Evolutionary conservation across 129 eudicot species (phyloP).

Genomic region (Centella asiatica): DNA sequence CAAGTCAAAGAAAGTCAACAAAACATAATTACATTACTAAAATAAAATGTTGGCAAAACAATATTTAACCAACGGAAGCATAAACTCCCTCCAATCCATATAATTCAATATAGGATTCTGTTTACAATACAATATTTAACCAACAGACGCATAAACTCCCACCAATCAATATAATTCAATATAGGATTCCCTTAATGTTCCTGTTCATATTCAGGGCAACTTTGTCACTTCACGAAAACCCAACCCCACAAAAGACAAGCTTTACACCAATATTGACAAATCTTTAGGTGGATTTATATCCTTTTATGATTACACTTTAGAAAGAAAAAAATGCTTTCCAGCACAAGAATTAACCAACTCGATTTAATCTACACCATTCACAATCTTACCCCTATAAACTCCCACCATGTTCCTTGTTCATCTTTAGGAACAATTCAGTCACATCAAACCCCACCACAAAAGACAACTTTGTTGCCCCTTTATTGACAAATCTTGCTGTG

Average conservation of each 20-base stretch:
- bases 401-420: constrained; percentile 9
- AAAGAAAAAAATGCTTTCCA: constrained; percentile 15
- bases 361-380: constrained; percentile 24
- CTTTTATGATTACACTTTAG: constrained; percentile 4
- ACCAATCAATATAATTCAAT: neutral
- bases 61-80: too few species aligned
- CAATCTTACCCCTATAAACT: constrained; percentile 28
- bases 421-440: constrained; percentile 30
- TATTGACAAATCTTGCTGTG: constrained; percentile 6
- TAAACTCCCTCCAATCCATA: too few species aligned
- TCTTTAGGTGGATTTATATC: constrained; percentile 1
- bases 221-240: constrained; percentile 32
- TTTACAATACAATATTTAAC: too few species aligned
- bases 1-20: neutral
- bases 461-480: constrained; percentile 26
- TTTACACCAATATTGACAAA: constrained; percentile 1
- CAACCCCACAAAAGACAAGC: constrained; percentile 3
- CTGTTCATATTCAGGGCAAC: constrained; percentile 24
- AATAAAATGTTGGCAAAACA: too few species aligned
- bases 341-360: constrained; percentile 23
- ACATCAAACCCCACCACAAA: constrained; percentile 24
- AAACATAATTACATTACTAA: neutral
- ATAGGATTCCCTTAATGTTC: neutral
- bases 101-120: too few species aligned
- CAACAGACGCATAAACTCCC: neutral